Base-by-base conservation (phyloP, 345 rosid genomes). In the Turnera subulata region DNA sequence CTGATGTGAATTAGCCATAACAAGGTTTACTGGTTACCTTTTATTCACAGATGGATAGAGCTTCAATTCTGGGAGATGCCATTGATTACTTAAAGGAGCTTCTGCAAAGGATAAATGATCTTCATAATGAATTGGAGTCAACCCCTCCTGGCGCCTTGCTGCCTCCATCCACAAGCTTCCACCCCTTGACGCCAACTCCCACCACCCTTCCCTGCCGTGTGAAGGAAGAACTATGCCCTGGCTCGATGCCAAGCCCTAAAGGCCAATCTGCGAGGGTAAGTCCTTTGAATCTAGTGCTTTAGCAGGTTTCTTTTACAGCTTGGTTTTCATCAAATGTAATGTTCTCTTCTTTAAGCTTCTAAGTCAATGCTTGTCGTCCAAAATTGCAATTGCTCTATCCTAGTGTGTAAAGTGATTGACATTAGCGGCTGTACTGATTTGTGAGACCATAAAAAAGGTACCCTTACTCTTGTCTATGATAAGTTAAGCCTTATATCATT, bases 61-160 rank as follows among this genome's bases (percentile, higher is more conserved):
- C 98, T 61, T 91, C 98, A 20, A 91, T 91, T 65, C 90, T 91
- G 12, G 98, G 96, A 64, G 98, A 91, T 73, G 91, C 98, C 38
- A 84, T 91, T 66, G 98, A 91, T 67, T 91, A 91, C 69, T 78
- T 91, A 21, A 91, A 88, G 84, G 98, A 91, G 73, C 95, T 91
- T 25, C 77, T 88, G 56, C 98, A 88, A 50, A 85, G 95, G 80
- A 92, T 92, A 70, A 92, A 75, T 70, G 95, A 89, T 70, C 89
- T 92, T 37, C 95, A 92, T 62, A 82, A 79, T 22, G 98, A 92
- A 64, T 78, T 92, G 62, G 98, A 89, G 65, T 81, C 97, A 1
- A 76, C 79, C 38, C 80, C 92, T 13, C 62, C 87, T 61, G 91
- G 93, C 20, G 56, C 93, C 37, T 53, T 76, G 63, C 54, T 80